Percentiles rank a stretch among this genome's conserved stretches.
Evolutionary conservation across 2,329 filamentous ascomycete species (phyloP).

Genomic region (Phoma sp.): DNA sequence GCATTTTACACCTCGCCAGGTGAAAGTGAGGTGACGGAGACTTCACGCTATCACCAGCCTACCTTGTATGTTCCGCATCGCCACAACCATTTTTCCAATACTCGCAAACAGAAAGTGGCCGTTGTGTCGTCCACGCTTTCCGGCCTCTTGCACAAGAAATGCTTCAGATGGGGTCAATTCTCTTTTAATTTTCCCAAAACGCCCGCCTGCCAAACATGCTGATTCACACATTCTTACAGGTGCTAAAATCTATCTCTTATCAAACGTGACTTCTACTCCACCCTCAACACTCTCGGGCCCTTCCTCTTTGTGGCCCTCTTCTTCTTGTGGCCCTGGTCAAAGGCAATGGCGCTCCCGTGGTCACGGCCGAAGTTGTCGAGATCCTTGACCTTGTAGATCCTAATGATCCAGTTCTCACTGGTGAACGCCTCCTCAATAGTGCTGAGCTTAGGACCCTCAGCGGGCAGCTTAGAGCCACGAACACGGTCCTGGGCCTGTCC

Average conservation of each 20-base stretch:
- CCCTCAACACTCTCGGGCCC: slow-evolving; percentile 72
- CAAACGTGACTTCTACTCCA: slow-evolving; percentile 62
- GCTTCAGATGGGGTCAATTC: slow-evolving; percentile 7
- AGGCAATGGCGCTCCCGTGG: slow-evolving; percentile 72
- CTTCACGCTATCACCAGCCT: neutral
- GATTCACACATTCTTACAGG: slow-evolving; percentile 38
- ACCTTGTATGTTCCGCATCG: neutral
- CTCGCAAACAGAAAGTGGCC: no score
- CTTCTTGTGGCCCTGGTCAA: slow-evolving; percentile 83
- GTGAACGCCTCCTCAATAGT: slow-evolving; percentile 97
- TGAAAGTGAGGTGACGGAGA: slow-evolving; percentile 7
- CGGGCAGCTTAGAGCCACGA: slow-evolving; percentile 79
- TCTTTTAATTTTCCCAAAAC: slow-evolving; percentile 41
- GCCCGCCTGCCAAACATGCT: slow-evolving; percentile 30
- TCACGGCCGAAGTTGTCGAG: slow-evolving; percentile 95
- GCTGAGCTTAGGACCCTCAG: slow-evolving; percentile 82
- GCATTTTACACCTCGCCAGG: neutral
- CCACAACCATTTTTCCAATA: no score
- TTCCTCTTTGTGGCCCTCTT: slow-evolving; percentile 77
- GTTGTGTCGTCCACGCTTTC: neutral
- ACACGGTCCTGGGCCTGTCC: slow-evolving; percentile 92
- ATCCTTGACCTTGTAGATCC: slow-evolving; percentile 99
- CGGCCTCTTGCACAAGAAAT: neutral
- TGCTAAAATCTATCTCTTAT: slow-evolving; percentile 29
- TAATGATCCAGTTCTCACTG: slow-evolving; percentile 99